Evolutionary conservation across 805 yeast genomes (phyloP), one percentile per base, ranked within the genome.

Genomic region (Spathaspora passalidarum): DNA sequence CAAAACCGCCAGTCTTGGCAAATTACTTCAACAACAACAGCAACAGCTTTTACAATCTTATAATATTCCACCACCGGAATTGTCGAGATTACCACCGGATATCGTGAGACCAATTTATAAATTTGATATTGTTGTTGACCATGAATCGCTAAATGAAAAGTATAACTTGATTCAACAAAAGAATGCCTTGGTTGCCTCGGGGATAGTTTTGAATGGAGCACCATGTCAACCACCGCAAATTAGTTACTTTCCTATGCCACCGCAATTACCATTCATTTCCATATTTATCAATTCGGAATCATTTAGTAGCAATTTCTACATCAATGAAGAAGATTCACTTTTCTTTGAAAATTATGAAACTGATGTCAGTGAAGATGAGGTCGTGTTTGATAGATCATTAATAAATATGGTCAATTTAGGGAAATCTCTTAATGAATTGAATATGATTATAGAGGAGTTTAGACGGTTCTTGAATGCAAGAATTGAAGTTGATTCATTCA

Each of bases 371-470:
- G 37, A 47, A 10, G 48, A 46, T 9, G 5, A 18, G n/a, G 6
- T 41, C 5, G 11, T 16, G 14, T 16, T 17, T 10, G 32, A 19
- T 19, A n/a, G 10, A 11, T 13, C 23, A 11, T n/a, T 35, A 11
- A 45, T 52, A n/a, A 63, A 63, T 38, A 53, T 57, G 51, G 49
- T 60, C 10, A 62, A 59, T 36, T 54, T 76, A 26, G 84, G 82
- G 9, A 72, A 73, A 45, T 66, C 79, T 7, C 54, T 81, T 43
- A 76, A 73, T 53, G 86, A 80, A 52, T 77, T 82, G 75, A 73
- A 75, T 46, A 25, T 47, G 3, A 59, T 68, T 36, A 75, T 78
- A 18, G 66, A 68, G 11, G 82, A 78, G 52, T 76, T 76, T 56
- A 78, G 74, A 51, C 44, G 49, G 4, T 78, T 68, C 48, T 57